Percentiles rank a stretch among this genome's conserved stretches.
Conservation (phyloP, 306 rosid genomes). For the Pyrus bretschneideri region DNA sequence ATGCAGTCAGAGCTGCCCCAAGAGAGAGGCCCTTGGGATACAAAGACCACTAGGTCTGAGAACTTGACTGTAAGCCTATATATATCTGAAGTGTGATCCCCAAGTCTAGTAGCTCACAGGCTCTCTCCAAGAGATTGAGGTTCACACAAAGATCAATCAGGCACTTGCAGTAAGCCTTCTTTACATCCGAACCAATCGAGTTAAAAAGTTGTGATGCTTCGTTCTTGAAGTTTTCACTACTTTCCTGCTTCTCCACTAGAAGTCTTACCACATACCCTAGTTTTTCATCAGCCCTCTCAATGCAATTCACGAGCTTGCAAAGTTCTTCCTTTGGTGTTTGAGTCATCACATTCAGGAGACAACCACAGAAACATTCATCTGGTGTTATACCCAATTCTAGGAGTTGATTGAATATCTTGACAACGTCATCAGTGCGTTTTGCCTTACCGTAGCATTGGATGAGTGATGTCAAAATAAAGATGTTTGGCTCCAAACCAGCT, state of each 20-base stretch:
- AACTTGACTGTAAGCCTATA: slow-evolving; percentile 48
- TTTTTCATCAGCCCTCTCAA: slow-evolving; percentile 59
- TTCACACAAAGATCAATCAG: slow-evolving; percentile 74
- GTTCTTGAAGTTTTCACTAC: slow-evolving; percentile 38
- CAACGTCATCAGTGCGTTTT: slow-evolving; percentile 67
- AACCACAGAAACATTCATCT: slow-evolving; percentile 71
- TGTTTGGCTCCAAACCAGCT: slow-evolving; percentile 64
- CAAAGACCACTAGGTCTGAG: slow-evolving; percentile 67
- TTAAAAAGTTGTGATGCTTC: slow-evolving; percentile 55
- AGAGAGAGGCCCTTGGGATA: slow-evolving; percentile 74
- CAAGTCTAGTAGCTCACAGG: slow-evolving; percentile 53
- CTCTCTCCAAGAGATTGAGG: slow-evolving; percentile 41
- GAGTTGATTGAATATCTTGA: slow-evolving; percentile 51
- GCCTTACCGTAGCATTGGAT: slow-evolving; percentile 87
- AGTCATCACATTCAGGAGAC: slow-evolving; percentile 77
- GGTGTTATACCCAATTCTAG: slow-evolving; percentile 53
- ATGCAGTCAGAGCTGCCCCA: slow-evolving; percentile 76
- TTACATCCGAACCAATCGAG: slow-evolving; percentile 41
- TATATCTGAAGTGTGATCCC: slow-evolving; percentile 57
- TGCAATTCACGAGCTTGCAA: slow-evolving; percentile 46
- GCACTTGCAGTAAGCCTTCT: slow-evolving; percentile 65
- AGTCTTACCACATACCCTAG: slow-evolving; percentile 53
- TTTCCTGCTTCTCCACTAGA: slow-evolving; percentile 38
- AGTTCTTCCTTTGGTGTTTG: slow-evolving; percentile 63
- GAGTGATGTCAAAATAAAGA: slow-evolving; percentile 70